These are phyloP conservation scores for Micractinium sp. DNA, from an alignment of 139 green algal genomes.

Conservation along the genomic window DNA sequence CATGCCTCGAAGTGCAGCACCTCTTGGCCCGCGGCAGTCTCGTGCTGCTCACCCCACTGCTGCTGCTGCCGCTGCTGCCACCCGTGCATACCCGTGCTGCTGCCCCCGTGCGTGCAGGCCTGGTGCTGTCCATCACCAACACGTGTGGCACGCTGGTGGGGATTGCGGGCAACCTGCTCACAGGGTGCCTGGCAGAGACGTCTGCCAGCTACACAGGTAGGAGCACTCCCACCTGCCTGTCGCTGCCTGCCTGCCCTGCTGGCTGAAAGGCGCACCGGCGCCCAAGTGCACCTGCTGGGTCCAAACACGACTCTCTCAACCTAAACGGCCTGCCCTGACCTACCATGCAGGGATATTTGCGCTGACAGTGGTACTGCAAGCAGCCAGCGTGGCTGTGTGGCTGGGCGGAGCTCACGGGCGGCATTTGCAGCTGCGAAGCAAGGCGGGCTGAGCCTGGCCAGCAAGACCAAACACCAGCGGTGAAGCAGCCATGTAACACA, in stretches of 20 bases:
- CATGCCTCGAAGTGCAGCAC: no score
- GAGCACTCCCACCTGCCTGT: not conserved
- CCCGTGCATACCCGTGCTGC: no score
- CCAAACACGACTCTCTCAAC: not conserved
- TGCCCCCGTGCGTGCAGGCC: not conserved
- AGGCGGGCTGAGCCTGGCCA: no score
- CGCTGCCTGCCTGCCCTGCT: not conserved
- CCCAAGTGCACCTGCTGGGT: not conserved
- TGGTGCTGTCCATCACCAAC: constrained; percentile 78
- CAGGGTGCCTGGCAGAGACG: constrained; percentile 51
- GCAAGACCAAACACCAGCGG: no score
- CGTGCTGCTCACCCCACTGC: no score
- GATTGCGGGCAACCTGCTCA: constrained; percentile 71
- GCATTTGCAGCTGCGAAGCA: not conserved
- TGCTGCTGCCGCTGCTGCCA: no score
- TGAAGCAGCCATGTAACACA: no score
- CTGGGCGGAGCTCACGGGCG: not conserved
- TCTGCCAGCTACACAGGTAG: constrained; percentile 9
- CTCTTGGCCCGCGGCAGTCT: no score
- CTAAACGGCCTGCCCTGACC: not conserved
- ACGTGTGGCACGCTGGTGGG: constrained; percentile 64
- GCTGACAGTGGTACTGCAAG: constrained; percentile 30
- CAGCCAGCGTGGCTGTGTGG: constrained; percentile 12
- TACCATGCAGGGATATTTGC: constrained; percentile 33
- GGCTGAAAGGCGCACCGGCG: not conserved